Percentiles rank a stretch among this genome's conserved stretches.
Evolutionary conservation across 495 filamentous ascomycete genomes (phyloP).

Genomic region (Tuber brumale): DNA sequence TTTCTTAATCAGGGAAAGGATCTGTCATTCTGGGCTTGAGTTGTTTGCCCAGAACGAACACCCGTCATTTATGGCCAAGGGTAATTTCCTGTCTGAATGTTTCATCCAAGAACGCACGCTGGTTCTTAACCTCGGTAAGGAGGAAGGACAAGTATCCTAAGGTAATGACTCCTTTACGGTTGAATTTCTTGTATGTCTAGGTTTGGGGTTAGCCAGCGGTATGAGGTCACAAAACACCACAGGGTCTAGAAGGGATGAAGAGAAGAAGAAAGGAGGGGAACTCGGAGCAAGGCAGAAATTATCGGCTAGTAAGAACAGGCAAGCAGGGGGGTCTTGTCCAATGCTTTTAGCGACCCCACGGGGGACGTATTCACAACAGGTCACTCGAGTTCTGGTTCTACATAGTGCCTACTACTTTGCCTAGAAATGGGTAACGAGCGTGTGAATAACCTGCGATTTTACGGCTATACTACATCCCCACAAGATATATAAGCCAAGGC

Average conservation of each 20-base stretch:
- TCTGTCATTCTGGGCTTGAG: not conserved
- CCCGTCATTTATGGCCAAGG: not conserved
- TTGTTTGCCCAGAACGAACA: not conserved
- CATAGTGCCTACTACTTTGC: not conserved
- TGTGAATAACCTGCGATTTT: not conserved
- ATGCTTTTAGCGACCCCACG: not conserved
- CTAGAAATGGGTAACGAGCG: not conserved
- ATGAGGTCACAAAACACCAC: not conserved
- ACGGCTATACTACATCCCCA: not conserved
- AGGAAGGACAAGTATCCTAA: not conserved
- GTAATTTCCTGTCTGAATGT: not conserved
- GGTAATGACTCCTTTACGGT: not conserved
- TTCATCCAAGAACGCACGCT: not conserved
- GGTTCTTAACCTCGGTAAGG: not conserved
- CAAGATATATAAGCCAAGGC: not conserved
- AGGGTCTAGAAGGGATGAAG: not conserved
- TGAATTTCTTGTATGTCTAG: not conserved
- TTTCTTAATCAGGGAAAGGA: not conserved
- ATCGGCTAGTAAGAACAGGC: not conserved
- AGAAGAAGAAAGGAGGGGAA: not conserved
- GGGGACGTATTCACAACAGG: not conserved
- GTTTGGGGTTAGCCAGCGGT: not conserved
- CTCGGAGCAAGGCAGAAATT: not conserved
- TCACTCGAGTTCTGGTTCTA: not conserved
- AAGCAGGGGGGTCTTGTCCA: not conserved